Conservation (phyloP, 2,329 filamentous ascomycete species). For the Raffaelea arxii region DNA sequence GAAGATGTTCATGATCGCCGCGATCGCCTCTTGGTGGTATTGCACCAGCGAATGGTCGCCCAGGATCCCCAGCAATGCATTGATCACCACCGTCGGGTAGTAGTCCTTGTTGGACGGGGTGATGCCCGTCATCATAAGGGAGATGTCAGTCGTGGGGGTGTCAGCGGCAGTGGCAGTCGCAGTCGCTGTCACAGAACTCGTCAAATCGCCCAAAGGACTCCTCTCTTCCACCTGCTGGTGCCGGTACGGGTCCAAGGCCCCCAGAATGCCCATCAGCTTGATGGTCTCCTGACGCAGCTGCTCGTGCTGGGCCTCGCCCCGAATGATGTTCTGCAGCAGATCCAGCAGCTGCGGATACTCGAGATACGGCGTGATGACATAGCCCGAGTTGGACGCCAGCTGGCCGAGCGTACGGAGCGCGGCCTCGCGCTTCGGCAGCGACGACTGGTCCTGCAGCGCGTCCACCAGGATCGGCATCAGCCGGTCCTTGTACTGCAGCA, state of each 20-base stretch:
- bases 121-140: conserved; percentile 93
- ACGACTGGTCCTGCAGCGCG: conserved; percentile 87
- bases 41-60: conserved; percentile 84
- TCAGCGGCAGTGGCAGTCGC: conserved; percentile 63
- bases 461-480: conserved; percentile 95
- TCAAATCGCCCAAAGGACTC: too few species aligned
- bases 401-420: conserved; percentile 86
- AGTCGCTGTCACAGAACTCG: too few species aligned
- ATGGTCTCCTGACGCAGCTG: conserved; percentile 87
- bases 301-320: conserved; percentile 76
- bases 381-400: conserved; percentile 89
- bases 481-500: conserved; percentile 81
- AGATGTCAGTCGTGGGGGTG: conserved; percentile 77
- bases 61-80: conserved; percentile 82
- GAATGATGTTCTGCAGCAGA: conserved; percentile 87
- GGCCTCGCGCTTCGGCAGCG: conserved; percentile 80
- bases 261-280: conserved; percentile 89
- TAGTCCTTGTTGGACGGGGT: conserved; percentile 98
- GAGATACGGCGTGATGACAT: conserved; percentile 91
- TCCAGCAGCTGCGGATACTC: conserved; percentile 92
- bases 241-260: conserved; percentile 91
- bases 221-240: conserved; percentile 83
- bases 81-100: conserved; percentile 95
- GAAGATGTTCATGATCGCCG: conserved; percentile 98
- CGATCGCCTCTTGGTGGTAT: conserved; percentile 88